Percentiles rank a stretch among this genome's conserved stretches.
These are phyloP conservation scores for Ceratobasidium theobromae DNA, from an alignment of 1,284 basidiomycete species.

Conservation along the genomic window DNA sequence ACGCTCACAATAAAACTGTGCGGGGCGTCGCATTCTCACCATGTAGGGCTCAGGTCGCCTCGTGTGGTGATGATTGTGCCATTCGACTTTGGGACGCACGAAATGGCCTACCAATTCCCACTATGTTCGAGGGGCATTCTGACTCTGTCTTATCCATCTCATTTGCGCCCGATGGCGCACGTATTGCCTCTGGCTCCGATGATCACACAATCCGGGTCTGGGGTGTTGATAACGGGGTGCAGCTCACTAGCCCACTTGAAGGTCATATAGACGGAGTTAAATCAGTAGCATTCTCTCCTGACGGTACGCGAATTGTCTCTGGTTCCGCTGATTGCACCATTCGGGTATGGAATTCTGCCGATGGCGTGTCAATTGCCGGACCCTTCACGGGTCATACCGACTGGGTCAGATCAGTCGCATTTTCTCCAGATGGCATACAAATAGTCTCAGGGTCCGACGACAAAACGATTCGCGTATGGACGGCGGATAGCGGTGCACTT, in stretches of 20 bases:
- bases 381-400: neutral
- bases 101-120: neutral
- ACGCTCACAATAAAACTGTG: slow-evolving; percentile 8
- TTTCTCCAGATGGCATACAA: neutral
- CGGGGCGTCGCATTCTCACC: neutral
- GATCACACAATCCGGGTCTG: neutral
- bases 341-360: no score
- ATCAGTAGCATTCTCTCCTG: no score
- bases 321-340: no score
- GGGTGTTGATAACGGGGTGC: neutral
- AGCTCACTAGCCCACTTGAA: neutral
- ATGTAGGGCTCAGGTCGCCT: neutral
- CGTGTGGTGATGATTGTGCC: slow-evolving; percentile 42
- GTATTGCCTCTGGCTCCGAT: slow-evolving; percentile 17
- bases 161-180: neutral
- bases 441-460: slow-evolving; percentile 49
- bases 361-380: neutral
- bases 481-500: neutral
- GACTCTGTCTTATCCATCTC: neutral
- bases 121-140: neutral
- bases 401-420: neutral
- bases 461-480: no score
- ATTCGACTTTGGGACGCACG: slow-evolving; percentile 34
- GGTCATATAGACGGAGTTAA: no score
- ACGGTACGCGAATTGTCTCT: no score